Evolutionary conservation across 83 land plant genomes (phyloP).

Genomic region (Larix sibirica): DNA sequence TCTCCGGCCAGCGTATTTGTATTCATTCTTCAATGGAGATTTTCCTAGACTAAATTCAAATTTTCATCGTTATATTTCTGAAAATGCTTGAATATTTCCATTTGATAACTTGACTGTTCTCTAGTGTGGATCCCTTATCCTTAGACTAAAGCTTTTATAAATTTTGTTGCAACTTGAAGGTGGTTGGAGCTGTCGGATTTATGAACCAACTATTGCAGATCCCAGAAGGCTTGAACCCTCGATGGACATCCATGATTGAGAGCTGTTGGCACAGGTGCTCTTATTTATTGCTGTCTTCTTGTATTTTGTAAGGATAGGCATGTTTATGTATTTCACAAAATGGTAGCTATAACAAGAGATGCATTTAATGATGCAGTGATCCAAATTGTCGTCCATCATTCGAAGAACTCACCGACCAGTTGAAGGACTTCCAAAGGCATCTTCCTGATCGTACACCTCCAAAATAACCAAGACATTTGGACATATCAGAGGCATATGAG

Average conservation of each 20-base stretch:
- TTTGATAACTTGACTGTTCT: too few relatives aligned
- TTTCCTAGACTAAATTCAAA: too few relatives aligned
- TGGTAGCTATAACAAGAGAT: too few relatives aligned
- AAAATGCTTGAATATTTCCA: too few relatives aligned
- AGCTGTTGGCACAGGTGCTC: conserved; percentile 51
- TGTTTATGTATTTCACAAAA: neutral
- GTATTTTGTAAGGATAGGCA: neutral
- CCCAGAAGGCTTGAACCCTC: conserved; percentile 52
- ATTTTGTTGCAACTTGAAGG: conserved; percentile 22
- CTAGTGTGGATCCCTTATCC: too few relatives aligned
- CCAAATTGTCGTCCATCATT: conserved; percentile 43
- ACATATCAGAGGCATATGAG: too few relatives aligned
- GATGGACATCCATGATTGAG: conserved; percentile 29
- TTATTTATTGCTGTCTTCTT: neutral
- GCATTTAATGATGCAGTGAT: conserved; percentile 23
- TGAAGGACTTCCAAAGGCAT: conserved; percentile 12
- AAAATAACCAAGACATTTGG: too few relatives aligned
- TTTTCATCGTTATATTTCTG: too few relatives aligned
- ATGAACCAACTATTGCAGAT: conserved; percentile 53
- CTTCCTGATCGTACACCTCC: too few relatives aligned
- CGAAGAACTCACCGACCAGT: conserved; percentile 30
- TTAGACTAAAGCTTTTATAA: too few relatives aligned
- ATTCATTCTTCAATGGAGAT: too few relatives aligned
- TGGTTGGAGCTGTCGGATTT: conserved; percentile 65
- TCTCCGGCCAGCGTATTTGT: too few relatives aligned